Evolutionary conservation across 345 rosid species (phyloP).

Genomic region (Populus alba): DNA sequence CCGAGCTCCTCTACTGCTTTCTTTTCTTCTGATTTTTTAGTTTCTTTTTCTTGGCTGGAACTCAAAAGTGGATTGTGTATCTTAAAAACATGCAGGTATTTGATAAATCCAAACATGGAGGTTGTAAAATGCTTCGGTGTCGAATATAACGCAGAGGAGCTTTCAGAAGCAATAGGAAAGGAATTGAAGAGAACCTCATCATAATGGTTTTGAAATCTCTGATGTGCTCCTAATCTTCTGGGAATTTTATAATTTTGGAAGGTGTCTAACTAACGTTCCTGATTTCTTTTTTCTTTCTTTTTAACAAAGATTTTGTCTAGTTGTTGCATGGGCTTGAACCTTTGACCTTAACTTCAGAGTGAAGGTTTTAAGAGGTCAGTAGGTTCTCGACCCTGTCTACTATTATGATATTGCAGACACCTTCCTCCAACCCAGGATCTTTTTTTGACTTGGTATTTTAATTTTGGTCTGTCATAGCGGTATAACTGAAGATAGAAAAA

Average conservation of each 20-base stretch:
- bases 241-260: not conserved
- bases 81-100: constrained; percentile 48
- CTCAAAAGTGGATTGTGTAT: not conserved
- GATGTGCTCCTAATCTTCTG: not conserved
- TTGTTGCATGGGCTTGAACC: not conserved
- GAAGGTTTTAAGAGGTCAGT: not conserved
- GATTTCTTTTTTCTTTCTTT: not conserved
- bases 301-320: not conserved
- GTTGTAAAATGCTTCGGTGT: constrained; percentile 69
- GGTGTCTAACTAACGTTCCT: not conserved
- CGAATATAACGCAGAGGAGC: constrained; percentile 65
- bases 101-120: constrained; percentile 82
- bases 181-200: constrained; percentile 39
- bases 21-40: not conserved
- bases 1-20: not conserved
- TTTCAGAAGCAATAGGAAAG: constrained; percentile 51
- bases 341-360: not conserved
- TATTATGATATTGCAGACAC: no score
- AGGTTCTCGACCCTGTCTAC: not conserved
- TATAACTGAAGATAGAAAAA: no score
- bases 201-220: not conserved
- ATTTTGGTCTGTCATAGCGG: no score
- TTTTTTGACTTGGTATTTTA: no score
- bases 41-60: not conserved
- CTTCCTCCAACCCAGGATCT: no score